A percentile compares a stretch with the other conserved stretches of the same genome.
Conservation (phyloP, 495 filamentous ascomycete genomes). For the Cercophora newfieldiana region DNA sequence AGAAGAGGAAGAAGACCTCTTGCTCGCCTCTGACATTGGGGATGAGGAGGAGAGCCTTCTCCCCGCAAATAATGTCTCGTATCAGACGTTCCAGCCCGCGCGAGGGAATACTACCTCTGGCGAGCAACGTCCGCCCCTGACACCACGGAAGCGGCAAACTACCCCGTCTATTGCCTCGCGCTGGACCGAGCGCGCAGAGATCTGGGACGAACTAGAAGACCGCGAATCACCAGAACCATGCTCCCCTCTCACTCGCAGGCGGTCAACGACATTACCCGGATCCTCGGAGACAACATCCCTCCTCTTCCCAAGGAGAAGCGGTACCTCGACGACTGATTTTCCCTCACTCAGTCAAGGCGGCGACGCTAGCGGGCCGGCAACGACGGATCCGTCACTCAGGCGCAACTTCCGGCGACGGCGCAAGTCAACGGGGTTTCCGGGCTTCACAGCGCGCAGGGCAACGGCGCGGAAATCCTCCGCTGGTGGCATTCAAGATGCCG, state of each 20-base stretch:
- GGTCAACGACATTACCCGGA: constrained; percentile 41
- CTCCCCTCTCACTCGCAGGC: constrained; percentile 29
- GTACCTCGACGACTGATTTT: constrained; percentile 29
- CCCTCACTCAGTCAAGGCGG: constrained; percentile 23
- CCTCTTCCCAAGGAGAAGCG: constrained; percentile 22
- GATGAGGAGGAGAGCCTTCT: constrained; percentile 37
- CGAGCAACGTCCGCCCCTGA: constrained; percentile 13
- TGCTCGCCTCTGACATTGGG: constrained; percentile 41
- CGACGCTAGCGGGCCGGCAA: constrained; percentile 19
- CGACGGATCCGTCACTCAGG: constrained; percentile 25
- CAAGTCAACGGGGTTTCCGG: constrained; percentile 55
- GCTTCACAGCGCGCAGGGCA: constrained; percentile 47
- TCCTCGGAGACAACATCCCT: constrained; percentile 33
- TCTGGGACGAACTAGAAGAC: constrained; percentile 68
- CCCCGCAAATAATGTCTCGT: constrained; percentile 33
- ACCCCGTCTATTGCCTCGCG: constrained; percentile 36
- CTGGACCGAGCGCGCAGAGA: constrained; percentile 61
- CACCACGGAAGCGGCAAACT: constrained; percentile 23
- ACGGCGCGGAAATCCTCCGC: constrained; percentile 28
- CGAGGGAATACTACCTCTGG: constrained; percentile 13
- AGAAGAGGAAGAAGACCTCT: constrained; percentile 46
- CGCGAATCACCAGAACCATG: constrained; percentile 44
- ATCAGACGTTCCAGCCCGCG: constrained; percentile 45
- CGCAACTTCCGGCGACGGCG: constrained; percentile 41
- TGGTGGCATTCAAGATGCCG: constrained; percentile 38